A percentile compares a stretch with the other conserved stretches of the same genome.
phyloP scores from a whole-genome alignment of 2,329 filamentous ascomycete genomes.

The Fusarium graminum region DNA sequence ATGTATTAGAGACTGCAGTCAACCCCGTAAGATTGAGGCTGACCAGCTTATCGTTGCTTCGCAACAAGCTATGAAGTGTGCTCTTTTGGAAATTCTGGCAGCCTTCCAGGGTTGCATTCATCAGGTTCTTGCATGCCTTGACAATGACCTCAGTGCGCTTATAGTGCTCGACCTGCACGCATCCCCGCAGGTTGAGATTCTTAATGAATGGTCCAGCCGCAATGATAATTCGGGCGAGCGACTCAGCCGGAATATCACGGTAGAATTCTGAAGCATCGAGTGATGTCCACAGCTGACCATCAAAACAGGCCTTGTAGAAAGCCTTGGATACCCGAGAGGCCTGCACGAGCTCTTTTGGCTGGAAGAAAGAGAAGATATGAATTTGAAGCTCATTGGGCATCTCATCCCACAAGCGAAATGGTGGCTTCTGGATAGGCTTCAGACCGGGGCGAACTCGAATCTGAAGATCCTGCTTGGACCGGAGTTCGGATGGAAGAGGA shows the following conservation, averaged over 20 bases:
- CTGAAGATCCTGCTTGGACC: constrained; percentile 55
- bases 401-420: constrained; percentile 79
- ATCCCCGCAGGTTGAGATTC: constrained; percentile 90
- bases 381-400: constrained; percentile 88
- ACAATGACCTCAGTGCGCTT: constrained; percentile 82
- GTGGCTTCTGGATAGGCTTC: constrained; percentile 49
- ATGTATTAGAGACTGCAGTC: constrained; percentile 81
- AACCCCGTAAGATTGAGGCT: constrained; percentile 90
- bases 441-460: constrained; percentile 32
- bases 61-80: constrained; percentile 81
- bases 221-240: constrained; percentile 85
- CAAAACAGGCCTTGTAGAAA: constrained; percentile 88
- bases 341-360: constrained; percentile 83
- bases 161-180: constrained; percentile 86
- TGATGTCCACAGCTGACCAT: constrained; percentile 91
- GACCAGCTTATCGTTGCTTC: constrained; percentile 80
- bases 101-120: constrained; percentile 89
- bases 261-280: constrained; percentile 92
- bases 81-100: constrained; percentile 85
- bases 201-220: constrained; percentile 90
- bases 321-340: constrained; percentile 81
- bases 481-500: constrained; percentile 73
- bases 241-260: constrained; percentile 84
- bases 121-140: constrained; percentile 87
- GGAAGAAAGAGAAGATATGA: constrained; percentile 80